Evolutionary conservation across 202 grass and related monocot genomes (phyloP).

Genomic region (Schoenoplectus triqueter): DNA sequence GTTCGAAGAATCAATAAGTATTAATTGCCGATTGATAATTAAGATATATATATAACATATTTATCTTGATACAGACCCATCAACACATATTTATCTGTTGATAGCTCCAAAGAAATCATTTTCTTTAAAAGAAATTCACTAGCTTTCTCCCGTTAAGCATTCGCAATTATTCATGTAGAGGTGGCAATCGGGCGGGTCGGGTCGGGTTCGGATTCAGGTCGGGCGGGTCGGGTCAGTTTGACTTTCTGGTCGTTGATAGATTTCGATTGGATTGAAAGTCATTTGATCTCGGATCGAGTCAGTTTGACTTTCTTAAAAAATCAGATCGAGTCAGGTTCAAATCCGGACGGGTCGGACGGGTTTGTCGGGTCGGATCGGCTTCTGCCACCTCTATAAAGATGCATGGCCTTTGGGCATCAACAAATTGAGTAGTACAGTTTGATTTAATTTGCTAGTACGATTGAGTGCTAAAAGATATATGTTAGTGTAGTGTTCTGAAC

Average conservation of each 20-base stretch:
- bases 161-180: too few species aligned
- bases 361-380: too few species aligned
- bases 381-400: too few species aligned
- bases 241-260: too few species aligned
- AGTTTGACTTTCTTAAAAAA: too few species aligned
- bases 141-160: constrained; percentile 15
- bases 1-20: constrained; percentile 10
- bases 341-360: too few species aligned
- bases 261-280: too few species aligned
- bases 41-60: background rate
- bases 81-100: background rate
- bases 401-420: background rate
- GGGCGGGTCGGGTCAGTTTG: too few species aligned
- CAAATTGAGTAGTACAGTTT: background rate
- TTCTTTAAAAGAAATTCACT: constrained; percentile 5
- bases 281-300: too few species aligned
- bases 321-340: too few species aligned
- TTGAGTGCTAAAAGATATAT: background rate
- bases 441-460: background rate
- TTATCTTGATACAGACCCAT: background rate
- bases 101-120: background rate
- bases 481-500: background rate
- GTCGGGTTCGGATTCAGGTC: too few species aligned
- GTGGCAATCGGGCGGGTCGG: too few species aligned
- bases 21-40: background rate